Conservation (phyloP, 148 eudicot genomes). For the Rhododendron molle region DNA sequence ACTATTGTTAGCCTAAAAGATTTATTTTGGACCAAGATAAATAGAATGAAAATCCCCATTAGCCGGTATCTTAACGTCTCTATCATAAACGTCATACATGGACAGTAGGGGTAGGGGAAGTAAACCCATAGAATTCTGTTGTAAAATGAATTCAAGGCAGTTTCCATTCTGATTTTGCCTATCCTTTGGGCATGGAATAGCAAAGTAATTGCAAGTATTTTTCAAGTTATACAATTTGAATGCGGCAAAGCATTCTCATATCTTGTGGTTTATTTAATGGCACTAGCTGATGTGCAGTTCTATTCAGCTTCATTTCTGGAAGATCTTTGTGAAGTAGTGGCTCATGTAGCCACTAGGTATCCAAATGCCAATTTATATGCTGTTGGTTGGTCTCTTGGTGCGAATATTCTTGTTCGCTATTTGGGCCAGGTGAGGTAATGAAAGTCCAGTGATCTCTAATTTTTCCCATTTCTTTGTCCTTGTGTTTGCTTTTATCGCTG, state of each 20-base stretch:
- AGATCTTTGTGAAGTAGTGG: constrained; percentile 76
- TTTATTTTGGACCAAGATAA: too few relatives aligned
- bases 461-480: neutral
- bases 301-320: constrained; percentile 89
- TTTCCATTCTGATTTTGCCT: neutral
- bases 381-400: constrained; percentile 90
- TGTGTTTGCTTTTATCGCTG: neutral
- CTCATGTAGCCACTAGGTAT: constrained; percentile 59
- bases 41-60: neutral
- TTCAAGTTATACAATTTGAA: neutral
- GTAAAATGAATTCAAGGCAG: neutral
- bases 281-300: constrained; percentile 50
- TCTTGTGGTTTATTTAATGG: neutral
- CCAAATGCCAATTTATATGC: constrained; percentile 77
- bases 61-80: neutral
- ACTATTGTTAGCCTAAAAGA: neutral
- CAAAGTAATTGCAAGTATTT: neutral
- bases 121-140: neutral
- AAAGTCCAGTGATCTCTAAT: neutral
- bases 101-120: neutral
- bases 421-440: constrained; percentile 61
- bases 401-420: constrained; percentile 85
- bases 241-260: neutral
- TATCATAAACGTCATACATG: neutral
- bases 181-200: neutral